These are phyloP conservation scores for Brasenia schreberi DNA, from an alignment of 164 flowering plant species.

Conservation along the genomic window DNA sequence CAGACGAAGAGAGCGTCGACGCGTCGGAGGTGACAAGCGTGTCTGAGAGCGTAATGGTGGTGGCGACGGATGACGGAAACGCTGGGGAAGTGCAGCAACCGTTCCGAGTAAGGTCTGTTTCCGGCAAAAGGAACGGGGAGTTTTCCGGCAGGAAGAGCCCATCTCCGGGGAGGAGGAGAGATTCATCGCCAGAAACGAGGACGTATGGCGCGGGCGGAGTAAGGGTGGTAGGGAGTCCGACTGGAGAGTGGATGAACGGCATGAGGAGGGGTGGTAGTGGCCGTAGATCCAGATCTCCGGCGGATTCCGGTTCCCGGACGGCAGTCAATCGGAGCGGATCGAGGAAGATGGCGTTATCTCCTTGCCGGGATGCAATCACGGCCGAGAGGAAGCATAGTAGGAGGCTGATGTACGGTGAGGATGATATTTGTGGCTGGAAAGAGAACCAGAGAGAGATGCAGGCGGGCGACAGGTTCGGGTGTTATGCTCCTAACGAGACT, in stretches of 20 bases:
- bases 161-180: conserved; percentile 13
- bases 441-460: not conserved
- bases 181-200: conserved; percentile 27
- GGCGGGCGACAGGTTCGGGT: not conserved
- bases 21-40: not conserved
- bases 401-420: too few species aligned
- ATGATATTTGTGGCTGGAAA: not conserved
- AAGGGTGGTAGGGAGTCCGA: conserved; percentile 4
- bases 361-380: not conserved
- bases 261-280: not conserved
- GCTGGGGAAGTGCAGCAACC: not conserved
- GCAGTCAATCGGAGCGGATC: not conserved
- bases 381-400: too few species aligned
- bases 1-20: not conserved
- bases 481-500: conserved; percentile 21
- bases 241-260: not conserved
- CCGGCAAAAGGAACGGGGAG: conserved; percentile 7
- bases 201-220: conserved; percentile 29
- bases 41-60: not conserved
- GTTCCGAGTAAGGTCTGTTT: not conserved
- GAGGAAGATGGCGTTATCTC: not conserved
- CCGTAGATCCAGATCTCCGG: not conserved
- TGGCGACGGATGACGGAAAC: not conserved
- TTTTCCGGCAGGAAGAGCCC: conserved; percentile 15
- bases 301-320: not conserved